phyloP scores from a whole-genome alignment of 352 stramenopile species.

The Phytophthora ohioensis region DNA sequence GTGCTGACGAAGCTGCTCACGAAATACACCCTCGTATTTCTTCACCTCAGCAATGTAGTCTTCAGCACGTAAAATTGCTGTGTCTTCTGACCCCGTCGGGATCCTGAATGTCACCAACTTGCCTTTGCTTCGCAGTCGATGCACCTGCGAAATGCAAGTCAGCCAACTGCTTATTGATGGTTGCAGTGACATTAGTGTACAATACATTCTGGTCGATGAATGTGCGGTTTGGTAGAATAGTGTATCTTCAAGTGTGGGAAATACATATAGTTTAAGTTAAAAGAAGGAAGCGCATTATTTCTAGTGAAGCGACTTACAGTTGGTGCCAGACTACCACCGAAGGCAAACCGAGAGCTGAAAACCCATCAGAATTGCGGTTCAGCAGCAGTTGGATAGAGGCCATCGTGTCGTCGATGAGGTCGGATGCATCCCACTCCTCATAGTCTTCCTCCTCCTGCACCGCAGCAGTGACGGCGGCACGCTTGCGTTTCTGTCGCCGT shows the following conservation, averaged over 20 bases:
- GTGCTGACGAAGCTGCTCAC: conserved; percentile 34
- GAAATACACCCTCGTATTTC: conserved; percentile 45
- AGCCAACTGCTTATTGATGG: not conserved
- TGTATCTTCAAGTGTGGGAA: conserved; percentile 47
- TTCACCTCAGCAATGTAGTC: conserved; percentile 50
- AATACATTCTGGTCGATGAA: conserved; percentile 72
- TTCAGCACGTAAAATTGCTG: conserved; percentile 39
- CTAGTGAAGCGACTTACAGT: conserved; percentile 43
- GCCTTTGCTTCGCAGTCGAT: conserved; percentile 49
- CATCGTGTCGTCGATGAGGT: conserved; percentile 65
- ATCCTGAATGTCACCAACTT: conserved; percentile 62
- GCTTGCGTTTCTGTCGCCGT: conserved; percentile 42
- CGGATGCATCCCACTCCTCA: conserved; percentile 36
- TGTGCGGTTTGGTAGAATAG: conserved; percentile 63
- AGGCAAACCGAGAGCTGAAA: conserved; percentile 45
- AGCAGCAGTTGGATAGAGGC: conserved; percentile 58
- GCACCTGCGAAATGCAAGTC: conserved; percentile 42
- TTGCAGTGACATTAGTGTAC: not conserved
- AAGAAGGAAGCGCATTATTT: not conserved
- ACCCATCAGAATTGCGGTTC: conserved; percentile 50
- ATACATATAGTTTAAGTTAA: too few relatives aligned
- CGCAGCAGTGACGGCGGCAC: not conserved
- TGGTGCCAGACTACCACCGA: conserved; percentile 64
- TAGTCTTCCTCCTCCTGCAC: conserved; percentile 20
- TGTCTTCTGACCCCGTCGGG: conserved; percentile 51